A percentile compares a stretch with the other conserved stretches of the same genome.
Evolutionary conservation across 306 rosid species (phyloP).

Genomic region (Gynostemma pentaphyllum): DNA sequence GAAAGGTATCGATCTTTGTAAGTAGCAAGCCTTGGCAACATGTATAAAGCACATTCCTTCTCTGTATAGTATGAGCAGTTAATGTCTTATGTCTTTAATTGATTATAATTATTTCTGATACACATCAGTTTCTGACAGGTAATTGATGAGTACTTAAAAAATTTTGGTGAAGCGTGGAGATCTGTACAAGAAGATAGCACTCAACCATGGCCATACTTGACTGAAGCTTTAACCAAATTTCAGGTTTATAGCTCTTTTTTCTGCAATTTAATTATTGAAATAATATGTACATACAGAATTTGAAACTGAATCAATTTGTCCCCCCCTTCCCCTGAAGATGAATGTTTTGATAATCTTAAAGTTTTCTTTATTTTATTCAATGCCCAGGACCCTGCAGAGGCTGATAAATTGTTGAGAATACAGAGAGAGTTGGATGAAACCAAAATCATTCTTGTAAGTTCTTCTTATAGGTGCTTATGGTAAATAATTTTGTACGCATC

Average conservation of each 20-base stretch:
- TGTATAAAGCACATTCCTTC: background rate
- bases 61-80: background rate
- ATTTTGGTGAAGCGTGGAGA: constrained; percentile 83
- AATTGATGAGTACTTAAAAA: constrained; percentile 74
- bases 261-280: background rate
- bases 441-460: constrained; percentile 90
- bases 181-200: constrained; percentile 36
- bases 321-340: background rate
- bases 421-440: constrained; percentile 98
- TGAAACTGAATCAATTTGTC: background rate
- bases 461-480: background rate
- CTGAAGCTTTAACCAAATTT: constrained; percentile 61
- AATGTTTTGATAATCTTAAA: background rate
- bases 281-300: background rate
- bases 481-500: background rate
- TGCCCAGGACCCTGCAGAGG: constrained; percentile 90
- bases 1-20: background rate
- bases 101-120: background rate
- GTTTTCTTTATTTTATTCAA: constrained; percentile 8
- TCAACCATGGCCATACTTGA: constrained; percentile 83
- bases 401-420: constrained; percentile 88
- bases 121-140: constrained; percentile 29
- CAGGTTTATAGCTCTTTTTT: constrained; percentile 43
- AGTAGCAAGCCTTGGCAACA: background rate
- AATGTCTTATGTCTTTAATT: background rate